These are phyloP conservation scores for Chytriomyces sp. DNA, from an alignment of 192 early-diverging fungal genomes.

Conservation along the genomic window DNA sequence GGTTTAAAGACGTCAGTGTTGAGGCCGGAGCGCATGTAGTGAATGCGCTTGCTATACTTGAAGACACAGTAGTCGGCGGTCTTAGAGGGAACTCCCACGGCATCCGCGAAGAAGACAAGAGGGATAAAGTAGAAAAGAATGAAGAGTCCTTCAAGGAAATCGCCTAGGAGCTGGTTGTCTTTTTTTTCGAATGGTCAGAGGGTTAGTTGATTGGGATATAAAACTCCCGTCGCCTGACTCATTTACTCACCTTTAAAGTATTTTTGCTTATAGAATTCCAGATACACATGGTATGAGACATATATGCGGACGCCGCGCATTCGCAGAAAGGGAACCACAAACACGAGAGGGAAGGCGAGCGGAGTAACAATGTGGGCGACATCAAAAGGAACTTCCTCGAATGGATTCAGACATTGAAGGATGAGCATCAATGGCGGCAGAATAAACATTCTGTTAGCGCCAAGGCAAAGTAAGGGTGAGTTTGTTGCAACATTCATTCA, in stretches of 20 bases:
- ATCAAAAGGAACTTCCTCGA: slow-evolving; percentile 45
- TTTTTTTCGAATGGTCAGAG: too few relatives aligned
- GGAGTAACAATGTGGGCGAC: slow-evolving; percentile 52
- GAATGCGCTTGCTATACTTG: slow-evolving; percentile 45
- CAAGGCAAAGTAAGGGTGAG: neutral
- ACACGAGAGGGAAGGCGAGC: slow-evolving; percentile 43
- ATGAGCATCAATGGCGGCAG: slow-evolving; percentile 44
- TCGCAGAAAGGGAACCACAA: slow-evolving; percentile 43
- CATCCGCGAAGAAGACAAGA: slow-evolving; percentile 46
- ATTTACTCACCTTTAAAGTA: too few relatives aligned
- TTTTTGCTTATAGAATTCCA: slow-evolving; percentile 50
- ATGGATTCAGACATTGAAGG: slow-evolving; percentile 42
- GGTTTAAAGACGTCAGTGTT: slow-evolving; percentile 49
- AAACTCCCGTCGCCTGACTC: too few relatives aligned
- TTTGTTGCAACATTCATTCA: neutral
- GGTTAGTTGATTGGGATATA: too few relatives aligned
- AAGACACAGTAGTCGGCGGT: slow-evolving; percentile 48
- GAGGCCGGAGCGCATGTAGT: slow-evolving; percentile 54
- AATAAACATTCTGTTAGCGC: slow-evolving; percentile 45
- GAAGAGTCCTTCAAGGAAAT: slow-evolving; percentile 43
- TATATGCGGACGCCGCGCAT: slow-evolving; percentile 46
- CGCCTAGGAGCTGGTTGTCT: slow-evolving; percentile 32
- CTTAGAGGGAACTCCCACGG: slow-evolving; percentile 52
- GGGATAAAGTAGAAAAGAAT: slow-evolving; percentile 47
- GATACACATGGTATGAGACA: slow-evolving; percentile 57